Conservation (phyloP, 352 stramenopile species). For the Pythium pectinolyticum region DNA sequence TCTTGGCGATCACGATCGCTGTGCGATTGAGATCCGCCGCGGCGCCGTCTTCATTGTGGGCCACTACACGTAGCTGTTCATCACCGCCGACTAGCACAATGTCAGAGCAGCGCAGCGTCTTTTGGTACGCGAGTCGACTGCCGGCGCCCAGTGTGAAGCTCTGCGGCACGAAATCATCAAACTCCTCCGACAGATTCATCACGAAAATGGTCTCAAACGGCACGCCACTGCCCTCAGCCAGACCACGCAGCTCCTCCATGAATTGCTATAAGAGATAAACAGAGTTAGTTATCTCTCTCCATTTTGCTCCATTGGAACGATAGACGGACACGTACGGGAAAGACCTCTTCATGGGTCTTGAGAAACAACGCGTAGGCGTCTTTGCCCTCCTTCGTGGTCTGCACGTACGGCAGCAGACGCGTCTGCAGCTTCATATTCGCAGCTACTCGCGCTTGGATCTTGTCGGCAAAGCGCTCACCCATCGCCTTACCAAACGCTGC, state of each 20-base stretch:
- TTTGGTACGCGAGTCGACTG: slow-evolving; percentile 20
- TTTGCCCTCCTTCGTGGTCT: slow-evolving; percentile 36
- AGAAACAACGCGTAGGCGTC: slow-evolving; percentile 51
- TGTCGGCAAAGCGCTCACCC: slow-evolving; percentile 46
- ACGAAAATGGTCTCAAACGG: slow-evolving; percentile 70
- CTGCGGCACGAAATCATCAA: slow-evolving; percentile 51
- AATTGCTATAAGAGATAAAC: slow-evolving; percentile 51
- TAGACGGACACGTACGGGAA: slow-evolving; percentile 40
- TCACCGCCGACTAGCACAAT: slow-evolving; percentile 55
- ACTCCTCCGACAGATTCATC: slow-evolving; percentile 77
- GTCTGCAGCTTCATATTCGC: slow-evolving; percentile 56
- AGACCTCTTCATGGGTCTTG: slow-evolving; percentile 39
- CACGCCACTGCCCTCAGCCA: slow-evolving; percentile 56
- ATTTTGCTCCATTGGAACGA: not conserved
- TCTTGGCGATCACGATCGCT: slow-evolving; percentile 59
- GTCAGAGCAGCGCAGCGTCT: slow-evolving; percentile 63
- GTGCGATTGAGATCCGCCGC: slow-evolving; percentile 61
- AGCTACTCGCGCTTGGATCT: slow-evolving; percentile 46
- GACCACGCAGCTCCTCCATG: slow-evolving; percentile 61
- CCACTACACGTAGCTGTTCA: slow-evolving; percentile 44
- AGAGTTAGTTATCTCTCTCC: too few species aligned
- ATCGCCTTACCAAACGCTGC: slow-evolving; percentile 54
- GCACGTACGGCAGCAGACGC: slow-evolving; percentile 54
- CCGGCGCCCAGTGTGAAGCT: slow-evolving; percentile 34
- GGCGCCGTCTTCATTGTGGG: slow-evolving; percentile 70